Base-by-base conservation (phyloP, 495 filamentous ascomycete species). In the Penicillium nucicola region DNA sequence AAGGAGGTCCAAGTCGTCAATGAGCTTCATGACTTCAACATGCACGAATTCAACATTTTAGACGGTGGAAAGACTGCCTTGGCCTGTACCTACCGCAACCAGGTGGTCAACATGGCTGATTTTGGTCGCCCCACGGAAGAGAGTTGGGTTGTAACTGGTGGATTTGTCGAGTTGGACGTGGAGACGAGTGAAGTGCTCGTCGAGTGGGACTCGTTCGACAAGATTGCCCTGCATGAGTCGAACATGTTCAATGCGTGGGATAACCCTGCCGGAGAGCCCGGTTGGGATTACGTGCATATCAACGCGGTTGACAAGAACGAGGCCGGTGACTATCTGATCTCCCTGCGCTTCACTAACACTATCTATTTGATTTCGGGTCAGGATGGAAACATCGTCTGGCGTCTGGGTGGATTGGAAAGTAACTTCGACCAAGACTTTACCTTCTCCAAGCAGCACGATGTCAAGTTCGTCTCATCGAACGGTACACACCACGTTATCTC, bases 381-480 rank as follows among this genome's bases (percentile, higher is more conserved):
- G 31, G 71, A 80, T 45, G 81, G 82, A 18, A 62, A 63, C 18
- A 72, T 84, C 52, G 71, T 83, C 48, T 86, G 83, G 83, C 73
- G 76, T 9, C 66, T 86, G 31, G 70, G 78, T 38, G 82, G 81
- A 18, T 43, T 65, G 47, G 57, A 65, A 42, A 58, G 75, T 45
- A 62, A 74, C 35, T 77, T 81, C 35, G 53, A 61, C 4, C 58
- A 56, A 28, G 71, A 76, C 50, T 78, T 79, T 56, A 65, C 72
- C 1, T 85, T 86, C 62, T 77, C 76, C 32, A 79, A 74, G 55
- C 82, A 86, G 61, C 82, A 86, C 53, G 75, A 85, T 57, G 82
- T 76, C 11, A 75, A 80, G 15, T 83, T 77, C 57, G 47, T 81
- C 41, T 68, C 68, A 14, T 73, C 79, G 15, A 65, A 78, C 53